Base-by-base conservation (phyloP, 2,329 filamentous ascomycete genomes). In the Claviceps capensis region DNA sequence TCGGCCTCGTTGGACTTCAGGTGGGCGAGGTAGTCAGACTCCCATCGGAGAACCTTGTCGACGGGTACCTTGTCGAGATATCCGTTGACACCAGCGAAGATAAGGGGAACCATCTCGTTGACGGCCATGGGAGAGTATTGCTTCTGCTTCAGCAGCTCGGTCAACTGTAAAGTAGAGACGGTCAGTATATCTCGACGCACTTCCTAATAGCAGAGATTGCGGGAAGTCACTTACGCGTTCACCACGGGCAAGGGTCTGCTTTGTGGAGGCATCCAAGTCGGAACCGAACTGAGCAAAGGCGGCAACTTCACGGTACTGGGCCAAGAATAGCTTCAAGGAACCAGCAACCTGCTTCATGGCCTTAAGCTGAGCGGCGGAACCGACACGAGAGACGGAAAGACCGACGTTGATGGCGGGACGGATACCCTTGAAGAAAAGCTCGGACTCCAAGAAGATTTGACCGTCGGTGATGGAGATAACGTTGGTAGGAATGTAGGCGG, bases 271-370 rank as follows among this genome's bases (percentile, higher is more conserved):
- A 78, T 98, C 93, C 63, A 98, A 80, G 81, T 98, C 93, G 69
- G 93, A 98, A 85, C 93, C 93, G 83, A 98, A 98, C 78, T 98
- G 93, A 65, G 93, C 91, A 77, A 98, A 98, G 65, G 93, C 93
- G 67, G 93, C 93, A 59, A 98, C 93, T 77, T 98, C 93, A 93
- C 93, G 93, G 84, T 98, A 98, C 80, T 98, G 93, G 67, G 93
- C 93, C 86, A 98, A 88, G 89, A 97, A 98, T 65, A 98, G 89
- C 85, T 98, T 98, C 70, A 98, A 81, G 63, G 91, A 97, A 83
- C 93, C 93, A 68, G 93, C 93, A 66, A 98, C 93, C 82, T 98
- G 93, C 85, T 98, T 98, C 93, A 98, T 98, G 77, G 93, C 90
- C 88, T 97, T 98, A 74, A 97, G 83, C 83, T 98, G 93, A 71